Conservation (phyloP, 192 early-diverging fungal genomes). For the Mortierella claussenii region DNA sequence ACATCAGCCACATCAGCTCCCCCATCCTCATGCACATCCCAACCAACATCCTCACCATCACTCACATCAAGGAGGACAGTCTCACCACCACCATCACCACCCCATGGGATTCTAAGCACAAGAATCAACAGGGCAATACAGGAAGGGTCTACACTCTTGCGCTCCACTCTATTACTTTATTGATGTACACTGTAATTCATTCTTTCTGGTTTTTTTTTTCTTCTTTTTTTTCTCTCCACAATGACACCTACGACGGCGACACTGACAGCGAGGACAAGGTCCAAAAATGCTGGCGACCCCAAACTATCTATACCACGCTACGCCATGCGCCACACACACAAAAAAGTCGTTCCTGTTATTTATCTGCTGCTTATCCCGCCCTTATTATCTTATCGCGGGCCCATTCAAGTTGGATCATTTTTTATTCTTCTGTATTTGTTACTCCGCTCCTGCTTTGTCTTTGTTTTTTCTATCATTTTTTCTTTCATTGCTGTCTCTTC, state of each 20-base stretch:
- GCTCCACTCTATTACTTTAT: no score
- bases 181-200: neutral
- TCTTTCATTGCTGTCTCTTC: neutral
- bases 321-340: neutral
- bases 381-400: no score
- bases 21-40: conserved; percentile 47
- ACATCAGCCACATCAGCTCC: conserved; percentile 41
- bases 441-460: neutral
- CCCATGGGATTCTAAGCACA: conserved; percentile 43
- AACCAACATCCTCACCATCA: conserved; percentile 36
- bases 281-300: no score
- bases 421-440: neutral
- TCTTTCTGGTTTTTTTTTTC: neutral
- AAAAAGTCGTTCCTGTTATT: neutral
- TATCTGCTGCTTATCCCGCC: neutral
- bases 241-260: no score
- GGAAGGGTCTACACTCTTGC: no score
- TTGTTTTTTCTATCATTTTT: neutral
- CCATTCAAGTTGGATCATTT: no score
- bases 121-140: no score
- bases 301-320: neutral
- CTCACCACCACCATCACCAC: conserved; percentile 32
- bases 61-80: conserved; percentile 2
- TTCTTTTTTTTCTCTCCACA: neutral
- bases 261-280: neutral